These are phyloP conservation scores for Veloporphyrellus conicus DNA, from an alignment of 1,284 basidiomycete genomes.

Conservation along the genomic window DNA sequence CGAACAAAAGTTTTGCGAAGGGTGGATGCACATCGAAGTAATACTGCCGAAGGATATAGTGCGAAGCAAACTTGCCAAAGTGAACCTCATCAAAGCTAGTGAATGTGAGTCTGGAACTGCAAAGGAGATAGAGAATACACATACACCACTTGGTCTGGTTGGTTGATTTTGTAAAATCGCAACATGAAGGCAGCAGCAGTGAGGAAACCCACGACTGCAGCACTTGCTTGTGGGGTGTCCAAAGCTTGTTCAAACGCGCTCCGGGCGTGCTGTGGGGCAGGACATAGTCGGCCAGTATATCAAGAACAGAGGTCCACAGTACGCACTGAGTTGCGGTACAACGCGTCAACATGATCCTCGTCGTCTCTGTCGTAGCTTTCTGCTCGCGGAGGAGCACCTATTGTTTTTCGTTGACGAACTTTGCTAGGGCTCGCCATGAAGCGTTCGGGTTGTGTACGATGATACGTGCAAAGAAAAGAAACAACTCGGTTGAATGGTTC, in stretches of 20 bases:
- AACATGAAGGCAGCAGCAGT: constrained; percentile 75
- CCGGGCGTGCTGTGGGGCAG: constrained; percentile 41
- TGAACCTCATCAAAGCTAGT: constrained; percentile 93
- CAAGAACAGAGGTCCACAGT: neutral
- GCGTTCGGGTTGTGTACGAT: constrained; percentile 7
- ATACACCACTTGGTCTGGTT: constrained; percentile 92
- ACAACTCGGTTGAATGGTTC: neutral
- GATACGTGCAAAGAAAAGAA: constrained; percentile 4
- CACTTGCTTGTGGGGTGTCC: constrained; percentile 58
- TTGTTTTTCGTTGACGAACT: constrained; percentile 31
- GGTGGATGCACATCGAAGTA: constrained; percentile 99
- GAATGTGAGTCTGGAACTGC: constrained; percentile 1
- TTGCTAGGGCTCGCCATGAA: constrained; percentile 33
- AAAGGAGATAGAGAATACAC: constrained; percentile 31
- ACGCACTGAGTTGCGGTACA: constrained; percentile 32
- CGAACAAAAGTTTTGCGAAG: constrained; percentile 89
- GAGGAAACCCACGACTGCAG: constrained; percentile 55
- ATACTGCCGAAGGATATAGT: constrained; percentile 88
- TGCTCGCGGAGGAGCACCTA: constrained; percentile 16
- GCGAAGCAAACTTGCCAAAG: constrained; percentile 91
- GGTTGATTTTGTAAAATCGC: constrained; percentile 90
- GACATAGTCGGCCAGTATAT: constrained; percentile 5
- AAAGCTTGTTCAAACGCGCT: constrained; percentile 57
- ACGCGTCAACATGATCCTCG: constrained; percentile 34
- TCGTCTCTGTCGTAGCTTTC: constrained; percentile 34